Evolutionary conservation across 257 asterid genomes (phyloP).

Genomic region (Solanum pimpinellifolium): DNA sequence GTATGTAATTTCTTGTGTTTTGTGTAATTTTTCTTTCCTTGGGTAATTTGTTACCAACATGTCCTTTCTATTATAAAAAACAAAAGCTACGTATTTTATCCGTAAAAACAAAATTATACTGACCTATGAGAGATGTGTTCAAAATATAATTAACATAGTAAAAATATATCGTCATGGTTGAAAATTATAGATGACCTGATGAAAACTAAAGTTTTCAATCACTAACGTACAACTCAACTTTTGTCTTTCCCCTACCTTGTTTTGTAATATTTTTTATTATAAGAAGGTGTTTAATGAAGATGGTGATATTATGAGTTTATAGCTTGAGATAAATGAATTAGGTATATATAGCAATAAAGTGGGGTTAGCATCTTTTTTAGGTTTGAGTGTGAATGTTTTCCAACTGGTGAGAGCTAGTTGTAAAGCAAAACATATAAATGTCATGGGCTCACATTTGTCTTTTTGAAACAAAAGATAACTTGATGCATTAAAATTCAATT

Average conservation of each 20-base stretch:
- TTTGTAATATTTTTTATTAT: not conserved
- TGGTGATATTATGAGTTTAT: not conserved
- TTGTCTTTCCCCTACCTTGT: not conserved
- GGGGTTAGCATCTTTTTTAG: not conserved
- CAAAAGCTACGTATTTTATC: not conserved
- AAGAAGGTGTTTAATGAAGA: not conserved
- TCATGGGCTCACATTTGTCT: not conserved
- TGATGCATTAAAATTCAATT: not conserved
- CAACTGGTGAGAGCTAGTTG: not conserved
- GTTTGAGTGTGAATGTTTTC: conserved; percentile 12
- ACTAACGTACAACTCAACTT: not conserved
- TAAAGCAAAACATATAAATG: not conserved
- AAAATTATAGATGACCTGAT: not conserved
- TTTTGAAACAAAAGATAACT: not conserved
- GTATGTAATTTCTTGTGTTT: too few species aligned
- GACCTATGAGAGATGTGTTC: not conserved
- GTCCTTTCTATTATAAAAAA: too few species aligned
- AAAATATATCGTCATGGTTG: not conserved
- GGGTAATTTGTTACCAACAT: too few species aligned
- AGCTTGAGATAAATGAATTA: not conserved
- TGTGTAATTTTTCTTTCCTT: too few species aligned
- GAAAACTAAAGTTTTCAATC: not conserved
- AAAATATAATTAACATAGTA: too few species aligned
- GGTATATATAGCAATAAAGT: not conserved
- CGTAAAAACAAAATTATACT: too few species aligned